These are phyloP conservation scores for Hypomyces rosellus DNA, from an alignment of 2,329 filamentous ascomycete genomes.

Conservation along the genomic window DNA sequence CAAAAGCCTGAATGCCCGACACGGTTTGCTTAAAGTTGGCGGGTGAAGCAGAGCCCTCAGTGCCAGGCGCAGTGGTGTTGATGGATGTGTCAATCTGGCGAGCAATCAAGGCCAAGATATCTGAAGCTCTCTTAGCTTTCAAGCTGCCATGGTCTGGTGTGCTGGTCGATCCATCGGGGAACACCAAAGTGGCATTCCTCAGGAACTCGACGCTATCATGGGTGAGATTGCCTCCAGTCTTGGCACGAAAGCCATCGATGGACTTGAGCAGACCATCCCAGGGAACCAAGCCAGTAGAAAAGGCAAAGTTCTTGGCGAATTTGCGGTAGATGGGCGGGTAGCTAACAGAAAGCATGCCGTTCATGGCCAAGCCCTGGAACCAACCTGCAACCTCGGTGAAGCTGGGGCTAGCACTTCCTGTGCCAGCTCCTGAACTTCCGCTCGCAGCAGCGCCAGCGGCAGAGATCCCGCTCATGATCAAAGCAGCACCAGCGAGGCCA, in stretches of 20 bases:
- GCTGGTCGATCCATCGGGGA: constrained; percentile 51
- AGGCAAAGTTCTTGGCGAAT: constrained; percentile 89
- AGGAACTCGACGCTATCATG: constrained; percentile 70
- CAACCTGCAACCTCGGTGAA: constrained; percentile 81
- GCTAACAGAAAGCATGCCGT: constrained; percentile 89
- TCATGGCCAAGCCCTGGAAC: constrained; percentile 92
- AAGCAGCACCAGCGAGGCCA: constrained; percentile 76
- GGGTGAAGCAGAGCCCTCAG: constrained; percentile 16
- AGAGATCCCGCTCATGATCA: constrained; percentile 65
- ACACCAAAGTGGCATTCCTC: constrained; percentile 68
- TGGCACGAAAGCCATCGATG: constrained; percentile 76
- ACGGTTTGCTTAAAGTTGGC: constrained; percentile 42
- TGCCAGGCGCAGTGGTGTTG: constrained; percentile 29
- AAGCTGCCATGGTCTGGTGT: constrained; percentile 33
- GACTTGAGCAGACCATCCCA: constrained; percentile 73
- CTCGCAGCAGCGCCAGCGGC: constrained; percentile 55
- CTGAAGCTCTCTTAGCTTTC: constrained; percentile 50
- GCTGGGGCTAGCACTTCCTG: constrained; percentile 66
- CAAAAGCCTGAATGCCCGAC: constrained; percentile 72
- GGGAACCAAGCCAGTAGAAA: constrained; percentile 76
- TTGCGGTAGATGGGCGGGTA: constrained; percentile 83
- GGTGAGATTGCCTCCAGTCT: constrained; percentile 82
- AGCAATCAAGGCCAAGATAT: constrained; percentile 41
- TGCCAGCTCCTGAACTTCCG: constrained; percentile 46
- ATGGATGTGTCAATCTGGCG: constrained; percentile 47